Base-by-base conservation (phyloP, 345 rosid species). In the Triadica sebifera region DNA sequence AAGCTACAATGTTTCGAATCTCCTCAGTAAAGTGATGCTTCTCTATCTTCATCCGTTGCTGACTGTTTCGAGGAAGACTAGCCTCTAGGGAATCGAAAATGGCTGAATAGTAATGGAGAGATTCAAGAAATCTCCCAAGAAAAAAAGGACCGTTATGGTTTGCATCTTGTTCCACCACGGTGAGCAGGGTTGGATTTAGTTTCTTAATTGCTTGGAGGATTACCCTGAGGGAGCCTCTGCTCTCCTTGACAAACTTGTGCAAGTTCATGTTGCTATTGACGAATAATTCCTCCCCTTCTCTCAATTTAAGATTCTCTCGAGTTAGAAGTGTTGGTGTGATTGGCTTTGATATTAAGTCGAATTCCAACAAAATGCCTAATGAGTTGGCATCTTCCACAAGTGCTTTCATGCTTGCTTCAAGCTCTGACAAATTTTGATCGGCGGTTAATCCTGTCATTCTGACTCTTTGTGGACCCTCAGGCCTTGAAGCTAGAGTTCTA, bases 71-170 rank as follows among this genome's bases (percentile, higher is more conserved):
- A 2, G 85, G 89, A 10, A 89, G 79, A 50, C 89, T 85, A 2
- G 84, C 89, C 72, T 89, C 90, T 0, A 89, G 89, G 4, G 91
- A 87, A 65, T 89, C 90, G 3, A 89, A 89, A 57, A 89, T 80
- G 38, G 91, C 90, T 0, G 93, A 87, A 65, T 84, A 89, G 75
- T 87, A 87, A 43, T 89, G 90, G 55, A 89, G 93, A 29, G 93
- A 86, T 74, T 89, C 93, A n/a, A 86, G 85, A 68, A 87, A 89
- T 53, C 89, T 80, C 38, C 93, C 91, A 2, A 87, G 89, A 59
- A 89, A 89, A 83, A 89, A 87, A 0, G 90, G 91, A 5, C 93
- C 90, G 51, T 87, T 87, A 69, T 89, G 93, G 80, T 84, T 89
- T 6, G 91, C 90, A 64, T 89, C 93, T 78, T 87, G 93, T 65